These are phyloP conservation scores for Saccharomycopsis sp. DNA, from an alignment of 805 yeast species.

Conservation along the genomic window DNA sequence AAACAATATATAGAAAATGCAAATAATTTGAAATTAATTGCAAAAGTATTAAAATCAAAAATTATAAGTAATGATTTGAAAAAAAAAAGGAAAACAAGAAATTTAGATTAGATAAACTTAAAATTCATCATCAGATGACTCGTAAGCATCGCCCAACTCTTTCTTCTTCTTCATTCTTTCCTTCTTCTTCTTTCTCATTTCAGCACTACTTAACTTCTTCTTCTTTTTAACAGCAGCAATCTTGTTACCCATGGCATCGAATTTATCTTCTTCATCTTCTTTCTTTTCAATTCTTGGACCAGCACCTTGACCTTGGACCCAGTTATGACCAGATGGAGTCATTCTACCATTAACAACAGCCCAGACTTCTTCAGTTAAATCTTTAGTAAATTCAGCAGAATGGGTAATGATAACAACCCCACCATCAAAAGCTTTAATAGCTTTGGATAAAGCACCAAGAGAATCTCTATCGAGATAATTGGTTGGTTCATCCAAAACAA, in stretches of 20 bases:
- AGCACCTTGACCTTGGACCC: conserved; percentile 99
- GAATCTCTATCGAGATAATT: conserved; percentile 99
- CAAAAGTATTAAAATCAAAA: too few relatives aligned
- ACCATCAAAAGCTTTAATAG: conserved; percentile 97
- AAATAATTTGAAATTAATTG: too few relatives aligned
- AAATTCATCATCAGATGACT: conserved; percentile 88
- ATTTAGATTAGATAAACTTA: conserved; percentile 26
- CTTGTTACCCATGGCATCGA: conserved; percentile 99
- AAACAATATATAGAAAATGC: too few relatives aligned
- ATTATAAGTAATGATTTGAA: background rate
- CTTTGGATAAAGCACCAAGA: conserved; percentile 98
- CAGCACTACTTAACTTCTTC: conserved; percentile 96
- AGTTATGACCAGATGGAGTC: conserved; percentile 99
- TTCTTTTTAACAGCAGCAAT: conserved; percentile 92
- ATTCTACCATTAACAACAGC: conserved; percentile 95
- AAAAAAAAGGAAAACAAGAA: background rate
- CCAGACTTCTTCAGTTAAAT: conserved; percentile 99
- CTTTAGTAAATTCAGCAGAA: conserved; percentile 99
- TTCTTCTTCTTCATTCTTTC: conserved; percentile 99
- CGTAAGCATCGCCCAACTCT: conserved; percentile 99
- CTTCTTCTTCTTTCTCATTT: conserved; percentile 99
- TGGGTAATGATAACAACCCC: conserved; percentile 99
- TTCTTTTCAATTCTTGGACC: conserved; percentile 99
- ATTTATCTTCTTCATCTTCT: conserved; percentile 93
- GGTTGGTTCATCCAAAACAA: conserved; percentile 99